Evolutionary conservation across 2,329 filamentous ascomycete genomes (phyloP).

Genomic region (Ceratocystis lukuohia): DNA sequence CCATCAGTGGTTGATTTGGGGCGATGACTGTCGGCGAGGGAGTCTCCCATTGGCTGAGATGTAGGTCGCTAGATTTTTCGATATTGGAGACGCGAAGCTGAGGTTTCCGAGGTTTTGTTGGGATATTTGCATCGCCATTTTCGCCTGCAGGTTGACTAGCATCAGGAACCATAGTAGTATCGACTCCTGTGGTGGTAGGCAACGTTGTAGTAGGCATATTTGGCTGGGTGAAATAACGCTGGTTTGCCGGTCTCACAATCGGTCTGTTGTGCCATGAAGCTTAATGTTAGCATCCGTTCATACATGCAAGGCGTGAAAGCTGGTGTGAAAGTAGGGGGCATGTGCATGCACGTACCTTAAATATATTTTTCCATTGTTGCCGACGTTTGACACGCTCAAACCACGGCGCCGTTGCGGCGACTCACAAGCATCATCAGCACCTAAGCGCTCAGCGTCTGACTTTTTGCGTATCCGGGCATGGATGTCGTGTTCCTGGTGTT

Average conservation of each 20-base stretch:
- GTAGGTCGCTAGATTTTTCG: constrained; percentile 22
- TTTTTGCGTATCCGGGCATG: constrained; percentile 35
- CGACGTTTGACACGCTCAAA: constrained; percentile 70
- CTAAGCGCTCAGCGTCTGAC: constrained; percentile 41
- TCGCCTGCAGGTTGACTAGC: background rate
- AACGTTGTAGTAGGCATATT: constrained; percentile 49
- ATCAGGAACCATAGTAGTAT: constrained; percentile 30
- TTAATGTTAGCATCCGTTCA: constrained; percentile 7
- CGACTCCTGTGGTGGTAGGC: constrained; percentile 44
- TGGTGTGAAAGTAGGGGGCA: background rate
- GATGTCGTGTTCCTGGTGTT: constrained; percentile 30
- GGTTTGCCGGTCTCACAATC: constrained; percentile 46
- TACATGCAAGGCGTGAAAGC: background rate
- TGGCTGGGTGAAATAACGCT: constrained; percentile 47
- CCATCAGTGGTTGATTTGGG: background rate
- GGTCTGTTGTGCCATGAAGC: constrained; percentile 32
- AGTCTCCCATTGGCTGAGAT: constrained; percentile 23
- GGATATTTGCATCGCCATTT: background rate
- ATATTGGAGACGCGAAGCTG: constrained; percentile 12
- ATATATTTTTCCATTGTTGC: constrained; percentile 72
- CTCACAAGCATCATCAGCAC: constrained; percentile 44
- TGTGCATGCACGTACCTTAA: constrained; percentile 62
- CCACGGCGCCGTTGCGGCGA: constrained; percentile 33
- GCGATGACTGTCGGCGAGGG: background rate
- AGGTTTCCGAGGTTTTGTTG: background rate